Evolutionary conservation across 306 rosid species (phyloP), one percentile per base, ranked within the genome.

Genomic region (Ammopiptanthus mongolicus): DNA sequence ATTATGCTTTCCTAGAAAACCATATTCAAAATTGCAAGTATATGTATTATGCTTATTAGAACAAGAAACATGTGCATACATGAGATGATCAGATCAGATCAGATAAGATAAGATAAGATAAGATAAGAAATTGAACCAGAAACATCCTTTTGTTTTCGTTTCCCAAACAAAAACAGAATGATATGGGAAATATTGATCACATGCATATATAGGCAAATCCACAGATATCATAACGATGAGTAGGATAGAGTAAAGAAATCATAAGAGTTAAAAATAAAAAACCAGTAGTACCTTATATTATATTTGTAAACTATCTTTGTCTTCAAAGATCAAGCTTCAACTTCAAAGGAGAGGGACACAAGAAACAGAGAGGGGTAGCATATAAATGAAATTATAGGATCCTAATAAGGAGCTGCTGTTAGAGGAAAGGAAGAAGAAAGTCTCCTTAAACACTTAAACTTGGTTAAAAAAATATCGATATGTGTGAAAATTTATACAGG

Each of bases 221-320:
- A 23, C 31, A 74, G 21, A 80, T 28, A 31, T 67, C 51, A 67
- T 19, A 33, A 31, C 6, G 3, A 8, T 12, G 19, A 65, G 12
- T 4, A 60, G 23, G 48, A 25, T 39, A 36, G 6, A 37, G 39
- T 4, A 78, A 62, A 14, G 34, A 4, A 41, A 17, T 44, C 37
- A 11, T 11, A 46, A 78, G 55, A 70, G 44, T 18, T 28, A 1
- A 71, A 7, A 41, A 78, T 29, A 39, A 15, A 65, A 80, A 47
- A 10, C 50, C 3, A 13, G 14, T 17, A 78, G 37, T 69, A 78
- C 76, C 87, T 70, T 55, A 19, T 41, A 29, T 11, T 65, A 75
- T 36, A 78, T 28, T 23, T 48, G 79, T 39, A 25, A 18, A 19
- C 33, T 77, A 51, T 33, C 61, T 63, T 36, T 31, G 22, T 12